These are phyloP conservation scores for Ormosia semicastrata DNA, from an alignment of 306 rosid genomes.

Conservation along the genomic window DNA sequence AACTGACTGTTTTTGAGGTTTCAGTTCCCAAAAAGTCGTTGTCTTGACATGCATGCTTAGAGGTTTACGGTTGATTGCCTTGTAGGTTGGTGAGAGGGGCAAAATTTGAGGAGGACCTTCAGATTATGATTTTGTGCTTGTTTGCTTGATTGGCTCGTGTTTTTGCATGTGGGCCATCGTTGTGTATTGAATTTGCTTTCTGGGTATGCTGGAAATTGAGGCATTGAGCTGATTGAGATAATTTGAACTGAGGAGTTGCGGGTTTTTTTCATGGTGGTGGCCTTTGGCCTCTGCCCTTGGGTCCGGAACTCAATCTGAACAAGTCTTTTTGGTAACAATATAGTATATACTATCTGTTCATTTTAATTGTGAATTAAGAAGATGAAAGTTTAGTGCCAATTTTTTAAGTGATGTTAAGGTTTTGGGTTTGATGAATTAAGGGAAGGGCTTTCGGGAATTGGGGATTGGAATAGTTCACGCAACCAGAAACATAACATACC, in stretches of 20 bases:
- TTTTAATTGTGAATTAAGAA: conserved; percentile 16
- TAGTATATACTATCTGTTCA: not conserved
- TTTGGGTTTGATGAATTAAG: conserved; percentile 19
- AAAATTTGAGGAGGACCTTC: not conserved
- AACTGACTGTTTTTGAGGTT: conserved; percentile 5
- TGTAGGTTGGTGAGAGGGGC: conserved; percentile 13
- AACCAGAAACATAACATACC: too few species aligned
- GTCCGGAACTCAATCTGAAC: conserved; percentile 14
- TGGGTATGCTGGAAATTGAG: conserved; percentile 16
- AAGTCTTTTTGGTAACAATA: not conserved
- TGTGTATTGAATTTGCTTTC: conserved; percentile 17
- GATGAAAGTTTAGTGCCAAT: not conserved
- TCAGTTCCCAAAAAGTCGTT: conserved; percentile 16
- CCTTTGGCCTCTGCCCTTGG: conserved; percentile 27
- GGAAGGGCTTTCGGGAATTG: conserved; percentile 14
- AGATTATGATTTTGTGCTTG: conserved; percentile 4
- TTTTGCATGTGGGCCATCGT: conserved; percentile 23
- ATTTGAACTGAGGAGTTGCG: not conserved
- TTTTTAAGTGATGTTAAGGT: conserved; percentile 2
- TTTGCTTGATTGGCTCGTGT: conserved; percentile 18
- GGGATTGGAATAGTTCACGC: conserved; percentile 6
- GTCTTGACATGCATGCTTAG: conserved; percentile 34
- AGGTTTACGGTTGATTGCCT: conserved; percentile 22
- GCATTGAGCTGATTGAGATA: conserved; percentile 28
- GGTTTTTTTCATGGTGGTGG: conserved; percentile 14